phyloP scores from a whole-genome alignment of 495 filamentous ascomycete genomes.

The Lasiosphaeria hispida region DNA sequence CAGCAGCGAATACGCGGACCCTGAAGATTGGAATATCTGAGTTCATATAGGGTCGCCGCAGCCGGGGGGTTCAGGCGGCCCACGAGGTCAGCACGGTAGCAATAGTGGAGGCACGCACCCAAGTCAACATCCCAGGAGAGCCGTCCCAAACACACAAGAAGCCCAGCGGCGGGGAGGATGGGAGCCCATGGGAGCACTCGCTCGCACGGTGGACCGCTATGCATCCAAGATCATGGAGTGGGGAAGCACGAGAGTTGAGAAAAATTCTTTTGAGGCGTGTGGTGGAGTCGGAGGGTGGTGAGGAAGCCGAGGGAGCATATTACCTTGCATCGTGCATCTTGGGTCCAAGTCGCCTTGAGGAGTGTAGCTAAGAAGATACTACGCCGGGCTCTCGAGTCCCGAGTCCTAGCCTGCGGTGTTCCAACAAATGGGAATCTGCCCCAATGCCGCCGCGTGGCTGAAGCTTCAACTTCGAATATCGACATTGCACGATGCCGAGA shows the following conservation, averaged over 20 bases:
- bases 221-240: neutral
- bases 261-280: constrained; percentile 8
- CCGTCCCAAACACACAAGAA: too few relatives aligned
- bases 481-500: too few relatives aligned
- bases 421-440: too few relatives aligned
- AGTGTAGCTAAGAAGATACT: too few relatives aligned
- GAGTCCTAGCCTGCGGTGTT: too few relatives aligned
- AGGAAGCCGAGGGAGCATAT: too few relatives aligned
- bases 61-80: neutral
- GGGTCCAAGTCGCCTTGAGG: too few relatives aligned
- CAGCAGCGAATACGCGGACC: neutral
- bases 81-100: constrained; percentile 1
- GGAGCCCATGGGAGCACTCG: neutral
- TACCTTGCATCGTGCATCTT: too few relatives aligned
- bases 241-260: constrained; percentile 3
- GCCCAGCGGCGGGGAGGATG: too few relatives aligned
- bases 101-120: constrained; percentile 1
- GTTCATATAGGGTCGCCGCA: neutral
- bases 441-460: too few relatives aligned
- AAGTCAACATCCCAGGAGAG: neutral
- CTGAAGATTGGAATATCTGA: neutral
- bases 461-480: too few relatives aligned
- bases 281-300: neutral
- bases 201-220: neutral
- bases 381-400: too few relatives aligned